Conservation (phyloP, 1,139 yeast genomes). For the Candida tunisiensis region DNA sequence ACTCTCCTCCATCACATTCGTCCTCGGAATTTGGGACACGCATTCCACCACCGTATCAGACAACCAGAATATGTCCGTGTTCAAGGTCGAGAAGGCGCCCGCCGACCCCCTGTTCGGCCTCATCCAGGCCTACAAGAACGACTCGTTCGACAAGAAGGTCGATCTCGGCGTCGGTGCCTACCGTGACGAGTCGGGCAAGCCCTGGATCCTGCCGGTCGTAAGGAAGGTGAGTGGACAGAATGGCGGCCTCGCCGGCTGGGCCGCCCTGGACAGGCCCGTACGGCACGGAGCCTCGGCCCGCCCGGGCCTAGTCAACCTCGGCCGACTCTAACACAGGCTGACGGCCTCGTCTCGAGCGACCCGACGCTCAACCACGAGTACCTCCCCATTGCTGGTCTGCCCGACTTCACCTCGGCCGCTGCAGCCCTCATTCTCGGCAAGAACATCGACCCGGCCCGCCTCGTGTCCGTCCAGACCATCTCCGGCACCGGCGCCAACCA, state of each 20-base stretch:
- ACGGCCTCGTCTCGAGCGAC: slow-evolving; percentile 33
- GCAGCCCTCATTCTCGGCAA: slow-evolving; percentile 67
- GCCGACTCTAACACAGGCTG: too few relatives aligned
- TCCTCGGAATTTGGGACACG: not conserved
- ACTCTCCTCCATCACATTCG: not conserved
- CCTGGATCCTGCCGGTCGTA: slow-evolving; percentile 81
- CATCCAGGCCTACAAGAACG: slow-evolving; percentile 54
- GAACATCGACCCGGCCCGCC: slow-evolving; percentile 27
- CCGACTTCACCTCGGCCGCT: slow-evolving; percentile 52
- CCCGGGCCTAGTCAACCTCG: slow-evolving; percentile 1
- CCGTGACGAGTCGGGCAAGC: slow-evolving; percentile 68
- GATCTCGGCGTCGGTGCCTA: slow-evolving; percentile 90
- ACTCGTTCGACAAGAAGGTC: slow-evolving; percentile 37
- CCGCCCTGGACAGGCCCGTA: too few relatives aligned
- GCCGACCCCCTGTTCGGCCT: slow-evolving; percentile 48
- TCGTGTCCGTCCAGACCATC: slow-evolving; percentile 69
- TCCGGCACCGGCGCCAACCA: slow-evolving; percentile 97
- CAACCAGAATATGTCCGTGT: not conserved
- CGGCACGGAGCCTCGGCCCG: too few relatives aligned
- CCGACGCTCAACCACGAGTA: slow-evolving; percentile 81
- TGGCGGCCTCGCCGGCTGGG: too few relatives aligned
- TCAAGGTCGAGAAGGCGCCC: slow-evolving; percentile 16
- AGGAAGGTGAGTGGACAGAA: too few relatives aligned
- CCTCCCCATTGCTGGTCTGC: slow-evolving; percentile 65
- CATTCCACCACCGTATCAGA: not conserved